These are phyloP conservation scores for Potentilla sterilis DNA, from an alignment of 306 rosid species.

Conservation along the genomic window DNA sequence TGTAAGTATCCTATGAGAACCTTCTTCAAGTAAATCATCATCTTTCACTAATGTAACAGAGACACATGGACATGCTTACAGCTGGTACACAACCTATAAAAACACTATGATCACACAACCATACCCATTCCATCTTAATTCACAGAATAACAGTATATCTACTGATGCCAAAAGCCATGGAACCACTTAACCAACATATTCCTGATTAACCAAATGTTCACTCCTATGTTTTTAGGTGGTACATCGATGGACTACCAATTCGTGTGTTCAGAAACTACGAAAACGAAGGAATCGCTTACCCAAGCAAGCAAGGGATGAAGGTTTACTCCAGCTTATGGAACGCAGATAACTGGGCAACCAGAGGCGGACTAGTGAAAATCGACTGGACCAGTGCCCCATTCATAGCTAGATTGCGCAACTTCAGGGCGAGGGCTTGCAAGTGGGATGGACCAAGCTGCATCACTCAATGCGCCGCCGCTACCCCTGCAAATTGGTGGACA, in stretches of 20 bases:
- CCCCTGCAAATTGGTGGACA: slow-evolving; percentile 70
- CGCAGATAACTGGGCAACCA: slow-evolving; percentile 81
- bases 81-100: background rate
- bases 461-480: slow-evolving; percentile 43
- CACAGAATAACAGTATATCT: background rate
- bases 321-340: slow-evolving; percentile 69
- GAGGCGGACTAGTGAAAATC: slow-evolving; percentile 71
- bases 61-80: background rate
- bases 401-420: slow-evolving; percentile 43
- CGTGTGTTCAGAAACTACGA: slow-evolving; percentile 73
- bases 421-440: slow-evolving; percentile 74
- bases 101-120: background rate
- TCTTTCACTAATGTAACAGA: background rate
- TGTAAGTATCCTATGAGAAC: slow-evolving; percentile 46
- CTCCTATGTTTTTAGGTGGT: slow-evolving; percentile 57
- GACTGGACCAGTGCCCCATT: slow-evolving; percentile 72
- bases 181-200: slow-evolving; percentile 1
- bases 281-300: slow-evolving; percentile 54
- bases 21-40: background rate
- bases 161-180: background rate
- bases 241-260: slow-evolving; percentile 64
- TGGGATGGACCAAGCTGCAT: slow-evolving; percentile 62
- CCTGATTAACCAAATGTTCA: background rate
- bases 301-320: slow-evolving; percentile 76
- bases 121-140: too few species aligned